Percentiles rank a stretch among this genome's conserved stretches.
Conservation (phyloP, 345 rosid genomes). For the Hibiscus mutabilis region DNA sequence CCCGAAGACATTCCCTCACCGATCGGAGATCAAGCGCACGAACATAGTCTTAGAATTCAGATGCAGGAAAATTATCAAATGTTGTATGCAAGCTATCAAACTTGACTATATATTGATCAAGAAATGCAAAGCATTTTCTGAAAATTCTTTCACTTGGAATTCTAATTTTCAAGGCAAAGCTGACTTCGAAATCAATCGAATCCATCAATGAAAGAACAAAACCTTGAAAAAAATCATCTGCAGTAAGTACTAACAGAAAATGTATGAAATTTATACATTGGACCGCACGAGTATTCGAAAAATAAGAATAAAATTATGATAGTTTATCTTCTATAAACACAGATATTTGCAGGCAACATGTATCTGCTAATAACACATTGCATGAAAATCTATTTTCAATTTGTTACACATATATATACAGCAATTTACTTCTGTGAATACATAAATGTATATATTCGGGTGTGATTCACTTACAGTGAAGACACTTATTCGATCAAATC, state of each 20-base stretch:
- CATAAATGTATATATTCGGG: neutral
- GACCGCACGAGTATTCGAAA: no score
- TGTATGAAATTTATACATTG: no score
- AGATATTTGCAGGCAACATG: no score
- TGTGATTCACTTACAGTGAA: neutral
- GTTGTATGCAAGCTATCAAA: neutral
- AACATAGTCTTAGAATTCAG: neutral
- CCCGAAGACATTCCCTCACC: conserved; percentile 56
- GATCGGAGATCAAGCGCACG: neutral
- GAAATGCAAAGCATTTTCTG: neutral
- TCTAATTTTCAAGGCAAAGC: neutral
- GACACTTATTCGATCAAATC: conserved; percentile 11
- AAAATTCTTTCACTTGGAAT: neutral
- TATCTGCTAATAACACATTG: no score
- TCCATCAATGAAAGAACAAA: neutral
- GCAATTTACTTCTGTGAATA: neutral
- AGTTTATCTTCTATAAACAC: no score
- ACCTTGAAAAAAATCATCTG: no score
- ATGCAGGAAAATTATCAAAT: neutral
- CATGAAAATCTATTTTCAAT: no score
- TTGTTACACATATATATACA: neutral
- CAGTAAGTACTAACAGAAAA: no score
- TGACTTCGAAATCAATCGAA: neutral
- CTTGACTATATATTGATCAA: neutral
- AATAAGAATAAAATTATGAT: no score